phyloP scores from a whole-genome alignment of 345 rosid genomes.

The Barbarea vulgaris region DNA sequence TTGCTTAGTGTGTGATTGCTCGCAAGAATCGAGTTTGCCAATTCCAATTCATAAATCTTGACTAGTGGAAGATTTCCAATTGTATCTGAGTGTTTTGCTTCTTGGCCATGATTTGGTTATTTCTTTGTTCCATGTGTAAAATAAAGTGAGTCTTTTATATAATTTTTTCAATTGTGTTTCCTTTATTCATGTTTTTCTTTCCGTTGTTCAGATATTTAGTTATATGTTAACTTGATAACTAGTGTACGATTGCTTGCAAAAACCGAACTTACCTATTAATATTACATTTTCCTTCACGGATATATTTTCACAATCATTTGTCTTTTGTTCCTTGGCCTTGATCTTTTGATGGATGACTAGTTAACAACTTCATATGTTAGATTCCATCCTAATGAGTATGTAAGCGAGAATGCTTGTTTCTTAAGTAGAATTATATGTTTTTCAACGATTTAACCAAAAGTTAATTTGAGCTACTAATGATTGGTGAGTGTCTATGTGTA shows the following conservation, averaged over 20 bases:
- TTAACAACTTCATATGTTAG: background rate
- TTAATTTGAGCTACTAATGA: background rate
- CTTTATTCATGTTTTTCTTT: too few relatives aligned
- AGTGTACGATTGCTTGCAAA: background rate
- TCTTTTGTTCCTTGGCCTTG: background rate
- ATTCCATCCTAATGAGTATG: background rate
- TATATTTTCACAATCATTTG: background rate
- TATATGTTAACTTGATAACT: background rate
- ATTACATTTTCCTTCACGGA: background rate
- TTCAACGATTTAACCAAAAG: background rate
- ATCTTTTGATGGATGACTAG: background rate
- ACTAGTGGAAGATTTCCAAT: background rate
- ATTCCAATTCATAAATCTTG: background rate
- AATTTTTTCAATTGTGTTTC: background rate
- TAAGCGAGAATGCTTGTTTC: background rate
- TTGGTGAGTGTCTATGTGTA: conserved; percentile 10
- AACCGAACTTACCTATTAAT: background rate
- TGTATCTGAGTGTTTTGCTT: background rate
- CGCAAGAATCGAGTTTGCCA: background rate
- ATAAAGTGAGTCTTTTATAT: background rate
- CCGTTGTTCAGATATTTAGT: background rate
- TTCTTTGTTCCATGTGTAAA: background rate
- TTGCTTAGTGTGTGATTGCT: background rate
- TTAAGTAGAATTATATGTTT: background rate
- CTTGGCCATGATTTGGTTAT: background rate